A percentile compares a stretch with the other conserved stretches of the same genome.
phyloP scores from a whole-genome alignment of 768 basidiomycete species.

The Suillus subluteus region DNA sequence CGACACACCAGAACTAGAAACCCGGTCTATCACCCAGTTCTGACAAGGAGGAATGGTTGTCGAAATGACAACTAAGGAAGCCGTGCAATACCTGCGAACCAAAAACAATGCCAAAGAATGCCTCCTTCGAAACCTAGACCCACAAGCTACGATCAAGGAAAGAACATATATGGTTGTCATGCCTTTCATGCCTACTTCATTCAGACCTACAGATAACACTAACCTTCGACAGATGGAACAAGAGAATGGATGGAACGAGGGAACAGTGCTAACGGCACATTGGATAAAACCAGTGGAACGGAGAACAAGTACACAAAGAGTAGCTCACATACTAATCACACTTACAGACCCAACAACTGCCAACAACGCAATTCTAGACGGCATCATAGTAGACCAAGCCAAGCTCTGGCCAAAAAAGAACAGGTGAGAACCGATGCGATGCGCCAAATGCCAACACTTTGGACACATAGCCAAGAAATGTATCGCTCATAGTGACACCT shows the following conservation, averaged over 20 bases:
- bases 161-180: conserved; percentile 17
- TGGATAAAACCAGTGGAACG: conserved; percentile 32
- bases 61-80: conserved; percentile 18
- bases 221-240: conserved; percentile 17
- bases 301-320: conserved; percentile 20
- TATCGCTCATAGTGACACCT: not conserved
- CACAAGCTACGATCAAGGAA: conserved; percentile 10
- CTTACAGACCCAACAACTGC: conserved; percentile 23
- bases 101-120: not conserved
- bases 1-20: not conserved
- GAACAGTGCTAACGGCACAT: conserved; percentile 16
- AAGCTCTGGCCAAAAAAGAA: conserved; percentile 18
- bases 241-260: conserved; percentile 14
- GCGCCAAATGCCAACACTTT: conserved; percentile 11
- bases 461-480: conserved; percentile 14
- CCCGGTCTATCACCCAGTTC: not conserved
- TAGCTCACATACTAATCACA: conserved; percentile 28
- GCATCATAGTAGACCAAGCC: conserved; percentile 21
- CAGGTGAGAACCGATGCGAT: conserved; percentile 5
- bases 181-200: conserved; percentile 26
- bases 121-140: conserved; percentile 10
- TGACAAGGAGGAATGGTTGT: conserved; percentile 20
- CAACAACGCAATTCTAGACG: conserved; percentile 26
- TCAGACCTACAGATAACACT: conserved; percentile 12
- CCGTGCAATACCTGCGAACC: conserved; percentile 21